Conservation (phyloP, 2,329 filamentous ascomycete species). For the Cytospora piceicola region DNA sequence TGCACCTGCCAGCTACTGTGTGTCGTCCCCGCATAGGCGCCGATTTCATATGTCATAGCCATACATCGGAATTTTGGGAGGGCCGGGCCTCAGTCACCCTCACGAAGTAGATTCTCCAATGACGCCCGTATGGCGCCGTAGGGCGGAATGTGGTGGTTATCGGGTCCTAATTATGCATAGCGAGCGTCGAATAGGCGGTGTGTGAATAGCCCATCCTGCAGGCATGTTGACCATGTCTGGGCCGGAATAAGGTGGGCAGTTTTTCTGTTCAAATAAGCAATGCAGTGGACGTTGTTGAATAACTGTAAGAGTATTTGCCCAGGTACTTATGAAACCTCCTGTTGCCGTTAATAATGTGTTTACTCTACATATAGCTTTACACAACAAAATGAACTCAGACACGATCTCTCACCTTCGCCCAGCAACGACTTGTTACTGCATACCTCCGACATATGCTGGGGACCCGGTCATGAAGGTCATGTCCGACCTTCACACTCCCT, state of each 20-base stretch:
- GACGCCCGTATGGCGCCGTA: slow-evolving; percentile 4
- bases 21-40: slow-evolving; percentile 14
- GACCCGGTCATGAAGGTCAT: neutral
- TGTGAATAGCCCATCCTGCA: no score
- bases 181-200: neutral
- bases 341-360: no score
- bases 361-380: no score
- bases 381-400: neutral
- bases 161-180: neutral
- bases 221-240: no score
- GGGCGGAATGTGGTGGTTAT: neutral
- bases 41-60: neutral
- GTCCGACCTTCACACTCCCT: neutral
- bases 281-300: no score
- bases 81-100: slow-evolving; percentile 20
- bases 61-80: neutral
- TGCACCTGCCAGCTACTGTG: no score
- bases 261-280: no score
- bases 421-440: neutral
- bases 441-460: neutral
- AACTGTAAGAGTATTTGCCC: no score
- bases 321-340: no score
- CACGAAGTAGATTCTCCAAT: neutral
- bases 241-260: no score
- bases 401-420: neutral